phyloP scores from a whole-genome alignment of 2,329 filamentous ascomycete genomes.

The Didymella sp. region DNA sequence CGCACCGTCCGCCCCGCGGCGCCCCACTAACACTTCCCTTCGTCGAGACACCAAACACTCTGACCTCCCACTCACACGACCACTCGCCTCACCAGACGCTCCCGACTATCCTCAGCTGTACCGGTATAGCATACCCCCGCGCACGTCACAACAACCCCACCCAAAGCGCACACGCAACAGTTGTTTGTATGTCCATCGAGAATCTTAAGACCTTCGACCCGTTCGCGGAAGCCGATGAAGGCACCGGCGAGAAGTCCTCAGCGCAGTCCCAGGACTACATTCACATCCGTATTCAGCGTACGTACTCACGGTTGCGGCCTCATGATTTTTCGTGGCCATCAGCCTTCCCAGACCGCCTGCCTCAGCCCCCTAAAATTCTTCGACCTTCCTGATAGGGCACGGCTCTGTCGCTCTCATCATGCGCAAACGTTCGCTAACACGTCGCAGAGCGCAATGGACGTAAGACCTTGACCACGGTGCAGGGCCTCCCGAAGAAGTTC shows the following conservation, averaged over 20 bases:
- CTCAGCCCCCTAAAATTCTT: slow-evolving; percentile 18
- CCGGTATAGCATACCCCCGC: slow-evolving; percentile 11
- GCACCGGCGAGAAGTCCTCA: slow-evolving; percentile 92
- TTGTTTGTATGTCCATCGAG: slow-evolving; percentile 45
- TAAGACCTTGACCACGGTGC: slow-evolving; percentile 99
- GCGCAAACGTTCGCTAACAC: slow-evolving; percentile 50
- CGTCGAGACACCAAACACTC: slow-evolving; percentile 16
- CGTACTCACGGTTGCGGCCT: slow-evolving; percentile 28
- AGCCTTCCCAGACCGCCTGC: not conserved
- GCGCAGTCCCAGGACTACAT: slow-evolving; percentile 89
- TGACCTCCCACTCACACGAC: slow-evolving; percentile 21
- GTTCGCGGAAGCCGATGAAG: slow-evolving; percentile 99
- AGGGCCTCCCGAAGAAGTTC: slow-evolving; percentile 98
- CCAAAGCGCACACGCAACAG: slow-evolving; percentile 35
- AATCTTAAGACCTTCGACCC: slow-evolving; percentile 72
- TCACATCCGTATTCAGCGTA: slow-evolving; percentile 99
- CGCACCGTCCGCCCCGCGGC: not conserved
- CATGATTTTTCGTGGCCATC: not conserved
- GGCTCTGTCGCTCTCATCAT: not conserved
- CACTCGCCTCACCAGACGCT: slow-evolving; percentile 18
- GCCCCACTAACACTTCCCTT: slow-evolving; percentile 28
- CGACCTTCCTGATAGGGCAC: slow-evolving; percentile 2
- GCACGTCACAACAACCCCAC: slow-evolving; percentile 30
- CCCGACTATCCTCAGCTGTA: slow-evolving; percentile 8
- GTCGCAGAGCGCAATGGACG: slow-evolving; percentile 97